Conservation (phyloP, 148 eudicot genomes). For the Agrostemma githago region DNA sequence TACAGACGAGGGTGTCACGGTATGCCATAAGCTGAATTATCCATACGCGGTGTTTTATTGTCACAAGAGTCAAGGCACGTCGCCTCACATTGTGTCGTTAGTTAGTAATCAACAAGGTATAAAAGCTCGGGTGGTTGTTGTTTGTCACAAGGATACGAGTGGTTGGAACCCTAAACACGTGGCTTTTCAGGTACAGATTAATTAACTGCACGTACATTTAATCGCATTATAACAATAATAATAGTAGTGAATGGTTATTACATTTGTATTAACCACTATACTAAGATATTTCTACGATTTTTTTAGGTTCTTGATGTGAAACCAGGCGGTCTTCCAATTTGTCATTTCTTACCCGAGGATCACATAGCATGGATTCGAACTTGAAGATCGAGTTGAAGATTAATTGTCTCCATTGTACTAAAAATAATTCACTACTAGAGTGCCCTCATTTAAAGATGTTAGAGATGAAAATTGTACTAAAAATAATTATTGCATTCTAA, state of each 20-base stretch:
- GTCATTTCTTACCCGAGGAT: conserved; percentile 69
- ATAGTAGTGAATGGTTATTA: too few relatives aligned
- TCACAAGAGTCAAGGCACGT: conserved; percentile 41
- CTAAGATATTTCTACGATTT: too few relatives aligned
- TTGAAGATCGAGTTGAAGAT: background rate
- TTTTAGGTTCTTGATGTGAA: conserved; percentile 55
- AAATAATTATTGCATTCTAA: too few relatives aligned
- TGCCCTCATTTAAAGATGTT: too few relatives aligned
- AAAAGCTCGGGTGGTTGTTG: conserved; percentile 39
- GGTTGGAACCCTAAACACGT: conserved; percentile 66
- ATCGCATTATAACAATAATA: too few relatives aligned
- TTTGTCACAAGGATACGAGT: conserved; percentile 66
- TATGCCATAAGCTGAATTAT: conserved; percentile 55
- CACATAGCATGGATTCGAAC: conserved; percentile 30
- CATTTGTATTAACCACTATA: too few relatives aligned
- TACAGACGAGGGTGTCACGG: conserved; percentile 22
- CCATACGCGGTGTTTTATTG: conserved; percentile 65
- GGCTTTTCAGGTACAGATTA: conserved; percentile 34
- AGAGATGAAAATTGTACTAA: too few relatives aligned
- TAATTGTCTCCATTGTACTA: too few relatives aligned
- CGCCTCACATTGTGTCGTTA: conserved; percentile 39
- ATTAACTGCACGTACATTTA: too few relatives aligned
- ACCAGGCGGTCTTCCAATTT: conserved; percentile 57
- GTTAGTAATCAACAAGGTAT: conserved; percentile 29
- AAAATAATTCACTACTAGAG: too few relatives aligned